Base-by-base conservation (phyloP, 768 basidiomycete species). In the Suillus americanus region DNA sequence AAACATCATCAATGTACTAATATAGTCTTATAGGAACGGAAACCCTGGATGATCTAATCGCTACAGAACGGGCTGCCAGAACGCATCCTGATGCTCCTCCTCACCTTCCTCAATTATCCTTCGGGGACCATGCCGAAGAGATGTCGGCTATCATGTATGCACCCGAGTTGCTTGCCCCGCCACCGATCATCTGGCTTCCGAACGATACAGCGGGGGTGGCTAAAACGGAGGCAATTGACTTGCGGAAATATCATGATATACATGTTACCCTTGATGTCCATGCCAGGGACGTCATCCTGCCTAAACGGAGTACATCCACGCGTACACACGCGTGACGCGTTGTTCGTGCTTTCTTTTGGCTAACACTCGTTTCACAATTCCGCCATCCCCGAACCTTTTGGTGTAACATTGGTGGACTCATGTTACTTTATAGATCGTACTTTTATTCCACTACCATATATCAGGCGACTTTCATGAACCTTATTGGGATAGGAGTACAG, bases 171-270 rank as follows among this genome's bases (percentile, higher is more conserved):
- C 83, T 91, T 66, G 90, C 90, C 14, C 90, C 91, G 20, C 79
- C 84, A 23, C 92, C 91, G 1, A 86, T 90, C 65, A 90, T 95
- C 60, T 94, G 92, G 92, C 80, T 94, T n/a, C 90, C 90, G 1
- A 89, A 90, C 73, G 92, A 93, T 73, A 82, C 82, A 13, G 86
- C 88, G 18, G 89, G 89, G 28, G 86, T 92, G 18, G 90, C 89
- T 9, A 82, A 84, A 45, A 86, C 89, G 6, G 92, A 94, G 74
- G 91, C 91, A 35, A 80, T 83, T 56, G 92, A 95, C 75, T 78
- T 94, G 69, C 84, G 87, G 71, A 86, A 85, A 69, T 91, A 90
- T 72, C 91, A 94, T 70, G 81, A 86, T 63, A 76, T 94, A 65
- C 80, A 80, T 41, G 89, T 88, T 57, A 89, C 90, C 38, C 79